These are phyloP conservation scores for Chaetomium sp. DNA, from an alignment of 2,329 filamentous ascomycete species.

Conservation along the genomic window DNA sequence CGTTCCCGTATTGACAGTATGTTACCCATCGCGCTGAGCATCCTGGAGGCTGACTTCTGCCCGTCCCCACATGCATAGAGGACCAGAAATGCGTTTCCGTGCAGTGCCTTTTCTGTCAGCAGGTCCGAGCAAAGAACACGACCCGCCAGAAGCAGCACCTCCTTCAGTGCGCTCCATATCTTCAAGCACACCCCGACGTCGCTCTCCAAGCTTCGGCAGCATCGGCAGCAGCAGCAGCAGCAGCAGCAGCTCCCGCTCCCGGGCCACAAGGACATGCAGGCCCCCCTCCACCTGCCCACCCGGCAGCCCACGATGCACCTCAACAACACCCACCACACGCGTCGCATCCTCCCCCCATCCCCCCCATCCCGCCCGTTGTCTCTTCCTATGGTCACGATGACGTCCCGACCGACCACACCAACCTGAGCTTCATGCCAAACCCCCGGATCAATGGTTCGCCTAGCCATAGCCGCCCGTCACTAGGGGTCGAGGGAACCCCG, in stretches of 20 bases:
- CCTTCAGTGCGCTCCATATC: conserved; percentile 31
- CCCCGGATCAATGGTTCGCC: conserved; percentile 33
- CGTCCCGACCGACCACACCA: conserved; percentile 24
- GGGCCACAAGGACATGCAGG: background rate
- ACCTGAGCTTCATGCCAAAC: conserved; percentile 34
- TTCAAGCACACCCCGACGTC: conserved; percentile 33
- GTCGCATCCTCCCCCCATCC: background rate
- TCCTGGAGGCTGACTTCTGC: conserved; percentile 16
- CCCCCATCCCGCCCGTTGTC: background rate
- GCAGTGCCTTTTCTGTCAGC: conserved; percentile 34
- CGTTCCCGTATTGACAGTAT: conserved; percentile 18
- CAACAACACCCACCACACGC: background rate
- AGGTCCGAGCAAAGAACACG: conserved; percentile 35
- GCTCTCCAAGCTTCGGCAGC: conserved; percentile 25
- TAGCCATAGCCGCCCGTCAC: conserved; percentile 21
- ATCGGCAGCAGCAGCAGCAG: background rate
- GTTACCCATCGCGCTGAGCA: conserved; percentile 14
- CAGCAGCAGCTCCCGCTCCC: conserved; percentile 2
- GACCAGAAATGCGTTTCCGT: conserved; percentile 32
- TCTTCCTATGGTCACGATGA: conserved; percentile 18
- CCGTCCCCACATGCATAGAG: conserved; percentile 16
- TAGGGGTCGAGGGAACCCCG: conserved; percentile 29
- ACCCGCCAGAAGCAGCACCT: conserved; percentile 37
- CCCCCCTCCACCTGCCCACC: background rate
- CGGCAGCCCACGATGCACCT: background rate